These are phyloP conservation scores for Lonicera japonica DNA, from an alignment of 129 eudicot species.

Conservation along the genomic window DNA sequence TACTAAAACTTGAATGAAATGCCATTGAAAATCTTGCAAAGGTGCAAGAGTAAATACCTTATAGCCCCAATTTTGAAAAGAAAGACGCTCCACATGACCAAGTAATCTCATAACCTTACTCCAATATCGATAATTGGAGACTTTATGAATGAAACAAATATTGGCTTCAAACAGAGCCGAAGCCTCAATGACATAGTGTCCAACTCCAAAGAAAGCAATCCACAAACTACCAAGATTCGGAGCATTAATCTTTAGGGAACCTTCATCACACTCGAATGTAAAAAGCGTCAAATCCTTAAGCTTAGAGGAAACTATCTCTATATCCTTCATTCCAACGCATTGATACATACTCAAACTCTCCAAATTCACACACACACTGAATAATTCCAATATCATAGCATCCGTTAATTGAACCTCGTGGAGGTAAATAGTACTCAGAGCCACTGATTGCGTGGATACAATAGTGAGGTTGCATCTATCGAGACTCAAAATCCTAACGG, in stretches of 20 bases:
- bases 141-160: not conserved
- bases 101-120: slow-evolving; percentile 11
- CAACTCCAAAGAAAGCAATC: not conserved
- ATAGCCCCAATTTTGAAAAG: slow-evolving; percentile 7
- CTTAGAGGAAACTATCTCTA: not conserved
- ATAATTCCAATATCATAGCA: not conserved
- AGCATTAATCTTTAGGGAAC: not conserved
- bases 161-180: not conserved
- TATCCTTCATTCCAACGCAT: slow-evolving; percentile 7
- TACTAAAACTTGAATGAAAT: not conserved
- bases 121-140: slow-evolving; percentile 3
- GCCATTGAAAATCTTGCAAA: not conserved
- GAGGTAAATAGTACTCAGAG: not conserved
- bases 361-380: not conserved
- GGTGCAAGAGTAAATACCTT: not conserved
- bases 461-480: not conserved
- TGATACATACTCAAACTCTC: not conserved
- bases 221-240: not conserved
- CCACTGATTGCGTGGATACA: not conserved
- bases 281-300: slow-evolving; percentile 2
- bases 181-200: not conserved
- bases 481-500: not conserved
- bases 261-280: not conserved
- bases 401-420: slow-evolving; percentile 1
- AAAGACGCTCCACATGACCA: not conserved